Percentiles rank a stretch among this genome's conserved stretches.
These are phyloP conservation scores for Aegilops tauschii DNA, from an alignment of 176 grass and related monocot genomes.

Conservation along the genomic window DNA sequence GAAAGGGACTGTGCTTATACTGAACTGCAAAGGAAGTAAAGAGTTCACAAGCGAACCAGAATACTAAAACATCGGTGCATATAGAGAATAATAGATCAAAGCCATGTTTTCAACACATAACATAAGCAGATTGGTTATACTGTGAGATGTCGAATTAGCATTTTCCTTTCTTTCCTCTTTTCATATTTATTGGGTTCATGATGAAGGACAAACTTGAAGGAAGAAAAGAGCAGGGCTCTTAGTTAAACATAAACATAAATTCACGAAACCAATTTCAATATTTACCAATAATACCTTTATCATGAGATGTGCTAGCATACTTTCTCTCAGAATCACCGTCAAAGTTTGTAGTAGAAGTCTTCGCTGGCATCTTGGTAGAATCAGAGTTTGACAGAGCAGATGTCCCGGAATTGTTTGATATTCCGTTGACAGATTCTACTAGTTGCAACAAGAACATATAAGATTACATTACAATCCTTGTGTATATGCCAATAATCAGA, in stretches of 20 bases:
- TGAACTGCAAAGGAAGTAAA: not conserved
- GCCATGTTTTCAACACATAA: conserved; percentile 5
- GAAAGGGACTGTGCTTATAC: not conserved
- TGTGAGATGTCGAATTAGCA: not conserved
- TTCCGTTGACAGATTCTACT: conserved; percentile 37
- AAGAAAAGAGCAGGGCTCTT: conserved; percentile 1
- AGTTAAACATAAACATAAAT: conserved; percentile 26
- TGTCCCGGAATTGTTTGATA: conserved; percentile 33
- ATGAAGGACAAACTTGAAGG: conserved; percentile 11
- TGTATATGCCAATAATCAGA: conserved; percentile 14
- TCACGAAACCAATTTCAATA: conserved; percentile 7
- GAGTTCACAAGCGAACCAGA: not conserved
- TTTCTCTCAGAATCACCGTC: conserved; percentile 16
- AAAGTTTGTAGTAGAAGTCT: conserved; percentile 7
- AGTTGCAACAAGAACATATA: conserved; percentile 29
- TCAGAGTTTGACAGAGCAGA: conserved; percentile 38
- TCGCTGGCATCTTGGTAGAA: conserved; percentile 37
- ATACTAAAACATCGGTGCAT: not conserved
- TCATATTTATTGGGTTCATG: conserved; percentile 13
- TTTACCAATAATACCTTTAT: conserved; percentile 58
- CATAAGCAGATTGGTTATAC: conserved; percentile 20
- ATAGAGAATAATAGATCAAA: not conserved
- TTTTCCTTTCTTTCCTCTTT: not conserved
- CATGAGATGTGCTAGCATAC: conserved; percentile 36
- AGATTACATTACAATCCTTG: conserved; percentile 4